phyloP scores from a whole-genome alignment of 345 rosid species.

The Ailanthus altissimus region DNA sequence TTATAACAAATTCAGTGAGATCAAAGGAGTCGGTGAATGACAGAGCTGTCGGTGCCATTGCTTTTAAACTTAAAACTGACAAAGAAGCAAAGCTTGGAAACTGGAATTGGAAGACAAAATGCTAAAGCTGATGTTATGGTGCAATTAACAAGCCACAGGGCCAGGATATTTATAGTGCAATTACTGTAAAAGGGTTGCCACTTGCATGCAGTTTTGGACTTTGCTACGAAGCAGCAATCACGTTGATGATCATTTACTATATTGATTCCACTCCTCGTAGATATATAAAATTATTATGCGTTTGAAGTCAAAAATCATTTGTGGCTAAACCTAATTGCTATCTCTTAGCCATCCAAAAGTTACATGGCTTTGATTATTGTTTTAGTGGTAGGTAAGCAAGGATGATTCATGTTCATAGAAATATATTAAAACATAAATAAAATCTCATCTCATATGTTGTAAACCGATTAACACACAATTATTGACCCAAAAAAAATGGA shows the following conservation, averaged over 20 bases:
- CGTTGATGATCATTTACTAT: background rate
- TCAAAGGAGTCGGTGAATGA: conserved; percentile 19
- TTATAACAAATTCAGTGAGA: conserved; percentile 45
- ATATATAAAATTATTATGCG: background rate
- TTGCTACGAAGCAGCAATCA: background rate
- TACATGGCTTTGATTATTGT: background rate
- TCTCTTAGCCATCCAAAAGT: background rate
- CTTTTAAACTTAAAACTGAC: background rate
- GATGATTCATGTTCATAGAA: background rate
- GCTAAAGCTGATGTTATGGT: background rate
- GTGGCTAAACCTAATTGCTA: no score
- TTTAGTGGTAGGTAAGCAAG: background rate
- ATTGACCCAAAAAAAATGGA: background rate
- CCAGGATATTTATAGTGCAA: background rate
- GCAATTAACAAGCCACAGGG: background rate
- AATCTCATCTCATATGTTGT: no score
- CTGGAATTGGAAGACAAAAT: background rate
- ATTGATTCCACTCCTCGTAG: background rate
- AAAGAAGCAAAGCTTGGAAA: background rate
- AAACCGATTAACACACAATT: background rate
- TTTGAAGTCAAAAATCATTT: background rate
- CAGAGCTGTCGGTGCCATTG: conserved; percentile 39
- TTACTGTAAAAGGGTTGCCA: background rate
- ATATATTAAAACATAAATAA: no score
- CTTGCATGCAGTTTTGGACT: background rate